phyloP scores from a whole-genome alignment of 2,329 filamentous ascomycete genomes.

The Sporothrix mexicana region DNA sequence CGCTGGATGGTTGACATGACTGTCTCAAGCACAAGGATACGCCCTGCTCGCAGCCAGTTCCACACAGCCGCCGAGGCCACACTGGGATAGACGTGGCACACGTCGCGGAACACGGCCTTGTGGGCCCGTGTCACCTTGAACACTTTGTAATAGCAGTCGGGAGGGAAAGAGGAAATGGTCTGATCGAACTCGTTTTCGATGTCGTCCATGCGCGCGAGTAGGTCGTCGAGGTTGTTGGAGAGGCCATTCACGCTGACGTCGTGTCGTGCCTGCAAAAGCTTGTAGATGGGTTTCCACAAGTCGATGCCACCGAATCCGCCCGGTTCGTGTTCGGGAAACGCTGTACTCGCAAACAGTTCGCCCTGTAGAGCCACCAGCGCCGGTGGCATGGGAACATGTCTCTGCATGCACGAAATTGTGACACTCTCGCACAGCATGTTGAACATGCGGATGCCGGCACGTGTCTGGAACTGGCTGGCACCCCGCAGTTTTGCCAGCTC shows the following conservation, averaged over 20 bases:
- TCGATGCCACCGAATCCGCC: conserved; percentile 46
- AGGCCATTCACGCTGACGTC: conserved; percentile 50
- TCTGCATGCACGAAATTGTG: conserved; percentile 59
- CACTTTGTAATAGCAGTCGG: conserved; percentile 51
- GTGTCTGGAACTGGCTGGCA: conserved; percentile 52
- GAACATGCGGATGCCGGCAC: conserved; percentile 58
- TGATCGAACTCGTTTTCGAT: conserved; percentile 53
- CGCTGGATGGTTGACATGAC: conserved; percentile 52
- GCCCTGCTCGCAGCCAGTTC: conserved; percentile 55
- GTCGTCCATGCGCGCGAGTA: conserved; percentile 48
- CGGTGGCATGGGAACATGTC: conserved; percentile 55
- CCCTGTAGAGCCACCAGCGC: conserved; percentile 54
- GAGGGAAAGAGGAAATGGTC: conserved; percentile 49
- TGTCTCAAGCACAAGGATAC: conserved; percentile 56
- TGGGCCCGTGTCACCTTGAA: conserved; percentile 49
- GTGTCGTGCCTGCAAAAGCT: conserved; percentile 54
- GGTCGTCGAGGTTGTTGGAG: conserved; percentile 48
- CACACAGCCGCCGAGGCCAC: conserved; percentile 54
- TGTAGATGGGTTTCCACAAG: conserved; percentile 53
- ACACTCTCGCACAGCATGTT: conserved; percentile 59
- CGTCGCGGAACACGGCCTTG: conserved; percentile 49
- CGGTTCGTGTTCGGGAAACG: conserved; percentile 43
- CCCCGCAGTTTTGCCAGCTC: conserved; percentile 58
- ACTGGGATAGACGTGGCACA: conserved; percentile 55
- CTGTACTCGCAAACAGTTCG: conserved; percentile 46